These are phyloP conservation scores for Epichloe scottii DNA, from an alignment of 2,329 filamentous ascomycete species.

Conservation along the genomic window DNA sequence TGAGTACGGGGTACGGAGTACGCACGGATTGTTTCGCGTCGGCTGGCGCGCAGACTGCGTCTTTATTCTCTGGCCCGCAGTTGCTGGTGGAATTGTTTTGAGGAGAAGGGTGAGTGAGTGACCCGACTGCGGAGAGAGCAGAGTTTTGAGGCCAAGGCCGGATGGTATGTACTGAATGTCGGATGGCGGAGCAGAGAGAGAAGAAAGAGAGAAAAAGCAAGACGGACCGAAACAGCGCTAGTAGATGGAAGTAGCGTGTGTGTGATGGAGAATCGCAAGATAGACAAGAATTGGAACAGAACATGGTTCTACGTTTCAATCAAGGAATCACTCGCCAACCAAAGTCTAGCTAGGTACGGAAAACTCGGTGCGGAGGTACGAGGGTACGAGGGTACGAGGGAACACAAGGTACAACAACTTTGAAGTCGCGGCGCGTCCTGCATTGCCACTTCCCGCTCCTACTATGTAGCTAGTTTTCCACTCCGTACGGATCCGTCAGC, in stretches of 20 bases:
- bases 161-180: slow-evolving; percentile 3
- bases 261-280: background rate
- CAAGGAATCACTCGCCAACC: too few species aligned
- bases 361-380: too few species aligned
- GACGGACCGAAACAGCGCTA: background rate
- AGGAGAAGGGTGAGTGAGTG: background rate
- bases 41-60: background rate
- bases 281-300: background rate
- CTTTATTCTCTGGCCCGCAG: background rate
- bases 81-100: background rate
- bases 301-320: too few species aligned
- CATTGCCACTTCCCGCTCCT: background rate
- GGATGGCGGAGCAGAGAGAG: background rate
- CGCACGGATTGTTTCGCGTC: background rate
- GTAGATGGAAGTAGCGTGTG: background rate
- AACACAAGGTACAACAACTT: background rate
- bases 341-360: too few species aligned
- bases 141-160: slow-evolving; percentile 5
- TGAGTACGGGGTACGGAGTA: background rate
- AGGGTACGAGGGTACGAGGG: background rate
- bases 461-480: too few species aligned
- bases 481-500: background rate
- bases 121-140: background rate
- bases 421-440: background rate
- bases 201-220: background rate